These are phyloP conservation scores for Hordeum marinum DNA, from an alignment of 176 grass and related monocot genomes.

Conservation along the genomic window DNA sequence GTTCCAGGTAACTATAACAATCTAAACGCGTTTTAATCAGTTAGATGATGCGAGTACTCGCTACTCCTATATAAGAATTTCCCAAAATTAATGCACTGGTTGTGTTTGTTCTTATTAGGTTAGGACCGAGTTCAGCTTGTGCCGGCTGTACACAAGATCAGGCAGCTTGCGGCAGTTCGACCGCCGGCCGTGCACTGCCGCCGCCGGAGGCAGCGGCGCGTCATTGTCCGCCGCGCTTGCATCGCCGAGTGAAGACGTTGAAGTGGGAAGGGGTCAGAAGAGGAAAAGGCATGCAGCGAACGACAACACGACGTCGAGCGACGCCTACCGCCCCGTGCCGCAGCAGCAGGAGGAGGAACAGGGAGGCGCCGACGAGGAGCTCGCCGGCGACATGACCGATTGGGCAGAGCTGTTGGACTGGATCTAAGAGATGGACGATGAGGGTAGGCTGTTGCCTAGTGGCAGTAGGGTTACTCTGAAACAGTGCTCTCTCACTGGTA, in stretches of 20 bases:
- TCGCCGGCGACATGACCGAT: not conserved
- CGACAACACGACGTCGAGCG: constrained; percentile 25
- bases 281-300: constrained; percentile 28
- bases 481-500: too few relatives aligned
- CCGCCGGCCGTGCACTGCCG: constrained; percentile 41
- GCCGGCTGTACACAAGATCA: constrained; percentile 65
- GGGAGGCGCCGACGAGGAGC: not conserved
- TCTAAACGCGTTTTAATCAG: not conserved
- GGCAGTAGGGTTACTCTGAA: too few relatives aligned
- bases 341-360: not conserved
- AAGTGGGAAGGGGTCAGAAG: not conserved
- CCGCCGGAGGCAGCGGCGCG: not conserved
- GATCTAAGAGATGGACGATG: not conserved
- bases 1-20: constrained; percentile 21
- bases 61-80: too few relatives aligned
- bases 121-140: constrained; percentile 76
- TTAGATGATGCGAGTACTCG: not conserved
- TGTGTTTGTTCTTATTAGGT: constrained; percentile 34
- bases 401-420: constrained; percentile 28
- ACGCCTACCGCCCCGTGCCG: not conserved
- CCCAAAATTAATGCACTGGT: not conserved
- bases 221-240: not conserved
- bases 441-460: too few relatives aligned
- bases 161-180: constrained; percentile 68
- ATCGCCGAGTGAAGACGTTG: not conserved